A percentile compares a stretch with the other conserved stretches of the same genome.
Evolutionary conservation across 2,329 filamentous ascomycete species (phyloP).

Genomic region (Diplodia intermedia): DNA sequence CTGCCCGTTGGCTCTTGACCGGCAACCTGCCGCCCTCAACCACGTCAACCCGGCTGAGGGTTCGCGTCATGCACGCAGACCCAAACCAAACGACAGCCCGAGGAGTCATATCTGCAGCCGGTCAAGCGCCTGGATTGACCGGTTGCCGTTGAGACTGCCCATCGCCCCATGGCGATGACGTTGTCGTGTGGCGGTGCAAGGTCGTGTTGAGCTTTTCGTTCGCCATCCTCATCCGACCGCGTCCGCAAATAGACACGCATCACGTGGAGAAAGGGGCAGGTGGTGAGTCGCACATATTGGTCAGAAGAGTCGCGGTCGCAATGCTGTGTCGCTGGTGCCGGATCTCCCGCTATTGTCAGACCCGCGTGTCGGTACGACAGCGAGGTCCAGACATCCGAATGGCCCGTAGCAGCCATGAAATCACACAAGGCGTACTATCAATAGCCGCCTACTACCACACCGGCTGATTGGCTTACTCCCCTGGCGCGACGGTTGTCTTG

Average conservation of each 20-base stretch:
- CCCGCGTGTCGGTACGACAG: conserved; percentile 23
- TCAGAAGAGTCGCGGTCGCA: conserved; percentile 14
- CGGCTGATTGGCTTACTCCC: conserved; percentile 9
- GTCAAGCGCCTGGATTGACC: conserved; percentile 23
- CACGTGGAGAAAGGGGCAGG: conserved; percentile 3
- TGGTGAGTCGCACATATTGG: conserved; percentile 23
- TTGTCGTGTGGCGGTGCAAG: conserved; percentile 25
- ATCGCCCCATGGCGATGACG: conserved; percentile 13
- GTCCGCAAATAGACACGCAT: conserved; percentile 7
- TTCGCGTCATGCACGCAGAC: conserved; percentile 27
- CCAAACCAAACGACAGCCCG: conserved; percentile 21
- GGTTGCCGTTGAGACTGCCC: conserved; percentile 15
- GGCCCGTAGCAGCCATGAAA: not conserved
- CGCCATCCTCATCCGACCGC: not conserved
- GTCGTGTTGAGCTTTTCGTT: conserved; percentile 1
- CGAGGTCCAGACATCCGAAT: conserved; percentile 16
- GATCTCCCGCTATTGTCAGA: conserved; percentile 25
- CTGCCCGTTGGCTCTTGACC: conserved; percentile 7
- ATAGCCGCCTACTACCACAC: conserved; percentile 10
- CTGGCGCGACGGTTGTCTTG: conserved; percentile 8
- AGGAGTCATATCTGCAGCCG: conserved; percentile 29
- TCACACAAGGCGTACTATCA: conserved; percentile 25
- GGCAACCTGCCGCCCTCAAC: not conserved
- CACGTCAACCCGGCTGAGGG: conserved; percentile 26
- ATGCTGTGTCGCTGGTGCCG: conserved; percentile 10